These are phyloP conservation scores for Beauveria scarabaeidicola DNA, from an alignment of 2,329 filamentous ascomycete genomes.

Conservation along the genomic window DNA sequence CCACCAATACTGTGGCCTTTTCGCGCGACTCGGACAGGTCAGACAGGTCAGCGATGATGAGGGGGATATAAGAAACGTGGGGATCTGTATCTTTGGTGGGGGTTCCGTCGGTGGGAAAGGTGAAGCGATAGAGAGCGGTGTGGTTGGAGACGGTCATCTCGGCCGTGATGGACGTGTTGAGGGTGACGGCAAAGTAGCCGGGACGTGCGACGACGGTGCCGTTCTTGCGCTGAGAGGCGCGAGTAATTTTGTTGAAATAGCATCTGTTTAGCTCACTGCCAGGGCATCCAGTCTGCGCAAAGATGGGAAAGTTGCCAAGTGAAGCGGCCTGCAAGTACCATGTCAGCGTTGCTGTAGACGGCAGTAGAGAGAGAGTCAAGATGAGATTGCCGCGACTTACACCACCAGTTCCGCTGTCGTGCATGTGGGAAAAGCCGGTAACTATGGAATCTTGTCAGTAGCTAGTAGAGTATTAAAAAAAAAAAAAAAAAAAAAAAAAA, in stretches of 20 bases:
- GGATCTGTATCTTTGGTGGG: slow-evolving; percentile 13
- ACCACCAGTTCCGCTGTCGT: slow-evolving; percentile 23
- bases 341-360: not conserved
- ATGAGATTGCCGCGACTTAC: slow-evolving; percentile 17
- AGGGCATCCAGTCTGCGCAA: slow-evolving; percentile 38
- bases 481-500: no score
- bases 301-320: slow-evolving; percentile 44
- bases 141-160: slow-evolving; percentile 56
- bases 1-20: slow-evolving; percentile 16
- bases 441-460: slow-evolving; percentile 15
- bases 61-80: slow-evolving; percentile 27
- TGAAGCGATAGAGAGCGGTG: slow-evolving; percentile 53
- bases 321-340: slow-evolving; percentile 27
- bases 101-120: slow-evolving; percentile 34
- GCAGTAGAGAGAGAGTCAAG: not conserved
- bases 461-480: no score
- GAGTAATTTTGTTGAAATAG: slow-evolving; percentile 38
- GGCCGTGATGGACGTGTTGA: slow-evolving; percentile 47
- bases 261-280: slow-evolving; percentile 39
- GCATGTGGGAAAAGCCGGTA: slow-evolving; percentile 24
- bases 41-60: slow-evolving; percentile 50
- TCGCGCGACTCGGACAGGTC: slow-evolving; percentile 36
- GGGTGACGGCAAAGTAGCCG: slow-evolving; percentile 51
- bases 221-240: slow-evolving; percentile 40
- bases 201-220: slow-evolving; percentile 47